These are phyloP conservation scores for Lentinula lateritia DNA, from an alignment of 768 basidiomycete genomes.

Conservation along the genomic window DNA sequence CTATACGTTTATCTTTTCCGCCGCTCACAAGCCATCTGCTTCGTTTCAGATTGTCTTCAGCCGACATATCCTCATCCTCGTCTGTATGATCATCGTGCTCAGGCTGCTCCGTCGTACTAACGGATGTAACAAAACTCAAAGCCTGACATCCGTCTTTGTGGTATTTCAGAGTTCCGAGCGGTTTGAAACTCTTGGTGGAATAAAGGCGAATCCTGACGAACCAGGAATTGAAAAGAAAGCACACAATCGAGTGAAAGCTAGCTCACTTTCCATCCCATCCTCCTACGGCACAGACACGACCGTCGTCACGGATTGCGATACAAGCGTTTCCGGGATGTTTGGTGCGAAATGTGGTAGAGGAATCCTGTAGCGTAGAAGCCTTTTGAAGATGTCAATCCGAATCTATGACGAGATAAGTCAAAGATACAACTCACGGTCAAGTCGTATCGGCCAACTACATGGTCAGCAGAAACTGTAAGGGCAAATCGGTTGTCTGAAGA, in stretches of 20 bases:
- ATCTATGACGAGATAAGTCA: neutral
- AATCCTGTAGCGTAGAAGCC: neutral
- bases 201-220: constrained; percentile 68
- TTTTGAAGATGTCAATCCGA: neutral
- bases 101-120: constrained; percentile 9
- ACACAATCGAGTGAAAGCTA: neutral
- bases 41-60: constrained; percentile 37
- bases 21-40: constrained; percentile 61
- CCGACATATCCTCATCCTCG: constrained; percentile 49
- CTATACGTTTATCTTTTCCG: constrained; percentile 64
- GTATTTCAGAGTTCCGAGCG: constrained; percentile 78
- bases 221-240: neutral
- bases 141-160: constrained; percentile 78
- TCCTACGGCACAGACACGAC: constrained; percentile 77
- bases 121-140: constrained; percentile 57
- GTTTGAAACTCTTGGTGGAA: constrained; percentile 73
- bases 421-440: constrained; percentile 30
- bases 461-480: constrained; percentile 82
- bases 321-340: constrained; percentile 78
- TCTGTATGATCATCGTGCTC: constrained; percentile 30
- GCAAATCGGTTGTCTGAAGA: constrained; percentile 54
- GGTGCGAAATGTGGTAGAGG: constrained; percentile 37
- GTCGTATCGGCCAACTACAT: constrained; percentile 64
- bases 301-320: constrained; percentile 71
- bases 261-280: constrained; percentile 93